These are phyloP conservation scores for Ganoderma lingzhi DNA, from an alignment of 1,284 basidiomycete species.

Conservation along the genomic window DNA sequence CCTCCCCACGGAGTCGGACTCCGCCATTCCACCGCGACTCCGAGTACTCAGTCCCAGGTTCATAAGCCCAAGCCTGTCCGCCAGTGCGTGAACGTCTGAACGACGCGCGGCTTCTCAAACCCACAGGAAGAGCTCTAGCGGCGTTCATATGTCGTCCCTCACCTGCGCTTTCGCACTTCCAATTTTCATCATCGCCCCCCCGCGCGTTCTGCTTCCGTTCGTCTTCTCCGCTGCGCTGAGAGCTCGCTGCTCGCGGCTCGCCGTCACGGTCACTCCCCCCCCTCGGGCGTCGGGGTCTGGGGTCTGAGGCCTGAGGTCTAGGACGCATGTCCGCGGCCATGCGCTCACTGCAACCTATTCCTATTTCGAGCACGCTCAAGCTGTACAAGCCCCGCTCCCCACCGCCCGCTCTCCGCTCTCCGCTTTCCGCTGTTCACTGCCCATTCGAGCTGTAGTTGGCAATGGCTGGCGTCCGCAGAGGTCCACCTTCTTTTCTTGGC, in stretches of 20 bases:
- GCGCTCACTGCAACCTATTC: background rate
- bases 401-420: background rate
- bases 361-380: background rate
- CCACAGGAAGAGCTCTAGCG: slow-evolving; percentile 1
- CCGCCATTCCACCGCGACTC: background rate
- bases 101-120: background rate
- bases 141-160: background rate
- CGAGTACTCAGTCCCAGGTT: background rate
- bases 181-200: background rate
- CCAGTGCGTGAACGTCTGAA: background rate
- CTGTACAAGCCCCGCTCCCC: background rate
- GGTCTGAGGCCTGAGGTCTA: too few species aligned
- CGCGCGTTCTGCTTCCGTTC: background rate
- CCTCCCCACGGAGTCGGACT: background rate
- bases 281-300: background rate
- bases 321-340: background rate
- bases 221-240: background rate
- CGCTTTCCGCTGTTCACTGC: background rate
- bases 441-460: too few species aligned
- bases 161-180: background rate
- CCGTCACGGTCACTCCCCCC: background rate
- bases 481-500: background rate
- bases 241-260: background rate
- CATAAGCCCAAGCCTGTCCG: background rate
- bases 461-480: background rate